phyloP scores from a whole-genome alignment of 1,284 basidiomycete species.

The Ceratobasidium papillatum region DNA sequence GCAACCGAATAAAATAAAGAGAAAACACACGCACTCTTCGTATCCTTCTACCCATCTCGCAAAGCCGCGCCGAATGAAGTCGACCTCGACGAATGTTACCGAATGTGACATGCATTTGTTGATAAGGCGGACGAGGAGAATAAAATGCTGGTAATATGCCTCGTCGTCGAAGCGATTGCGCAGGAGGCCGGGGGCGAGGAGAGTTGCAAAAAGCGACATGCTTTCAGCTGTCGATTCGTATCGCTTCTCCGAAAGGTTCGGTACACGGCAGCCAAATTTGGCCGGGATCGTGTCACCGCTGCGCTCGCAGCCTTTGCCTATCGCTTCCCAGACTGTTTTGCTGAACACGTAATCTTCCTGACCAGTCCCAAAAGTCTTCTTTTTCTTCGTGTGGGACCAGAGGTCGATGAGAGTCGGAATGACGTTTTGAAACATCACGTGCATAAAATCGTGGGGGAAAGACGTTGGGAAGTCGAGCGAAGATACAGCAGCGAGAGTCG shows the following conservation, averaged over 20 bases:
- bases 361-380: neutral
- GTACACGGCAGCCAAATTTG: constrained; percentile 54
- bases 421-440: constrained; percentile 43
- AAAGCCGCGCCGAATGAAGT: constrained; percentile 52
- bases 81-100: constrained; percentile 52
- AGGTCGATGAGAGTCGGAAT: constrained; percentile 36
- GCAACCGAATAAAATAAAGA: constrained; percentile 53
- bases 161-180: constrained; percentile 48
- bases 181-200: constrained; percentile 56
- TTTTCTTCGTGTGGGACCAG: constrained; percentile 9
- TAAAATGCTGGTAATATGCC: constrained; percentile 58
- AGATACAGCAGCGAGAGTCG: constrained; percentile 4
- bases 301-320: constrained; percentile 52
- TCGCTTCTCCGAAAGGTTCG: constrained; percentile 53
- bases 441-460: constrained; percentile 45
- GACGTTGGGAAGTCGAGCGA: constrained; percentile 37
- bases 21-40: constrained; percentile 52
- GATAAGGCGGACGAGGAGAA: constrained; percentile 54
- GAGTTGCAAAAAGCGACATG: constrained; percentile 55
- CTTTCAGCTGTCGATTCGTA: constrained; percentile 50
- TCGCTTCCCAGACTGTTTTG: constrained; percentile 54
- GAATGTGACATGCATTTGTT: constrained; percentile 57
- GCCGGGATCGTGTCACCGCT: constrained; percentile 54
- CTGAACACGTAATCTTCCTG: neutral
- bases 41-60: constrained; percentile 57